Base-by-base conservation (phyloP, 2,329 filamentous ascomycete species). In the Trichoderma endophyticum region DNA sequence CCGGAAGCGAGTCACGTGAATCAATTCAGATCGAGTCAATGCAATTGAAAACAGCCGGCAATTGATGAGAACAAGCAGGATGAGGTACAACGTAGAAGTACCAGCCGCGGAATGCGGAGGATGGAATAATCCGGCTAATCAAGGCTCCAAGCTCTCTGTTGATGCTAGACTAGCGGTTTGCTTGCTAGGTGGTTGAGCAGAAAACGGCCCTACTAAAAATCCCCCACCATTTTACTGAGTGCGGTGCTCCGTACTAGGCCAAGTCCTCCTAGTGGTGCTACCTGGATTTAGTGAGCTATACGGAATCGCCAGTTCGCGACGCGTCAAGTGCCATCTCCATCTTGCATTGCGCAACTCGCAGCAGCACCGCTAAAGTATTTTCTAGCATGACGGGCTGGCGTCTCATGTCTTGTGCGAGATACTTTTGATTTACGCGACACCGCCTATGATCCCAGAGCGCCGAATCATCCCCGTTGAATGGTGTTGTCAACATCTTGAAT, bases 221-320 rank as follows among this genome's bases (percentile, higher is more conserved):
- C 32, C 24, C 64, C 32, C 32, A 32, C 32, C 30, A 39, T 34
- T 56, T n/a, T 54, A 54, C 28, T 21, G 39, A 43, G 32, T 21
- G 21, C 39, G 28, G 32, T 21, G 43, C 36, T 30, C 39, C 26
- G 28, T 54, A 36, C 63, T 70, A 70, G 56, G n/a, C 57, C 24
- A 43, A 28, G 67, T 30, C 39, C 67, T 28, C 32, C 30, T 57
- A 56, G 68, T 64, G 60, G 59, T 62, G 60, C 60, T 63, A 43
- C 67, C 28, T 36, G 60, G 60, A 26, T 63, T 56, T 63, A 70
- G 59, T 63, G 39, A 51, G 30, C 39, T 51, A 30, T 68, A 59
- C 54, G 9, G 57, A 70, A 51, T 62, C 56, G 36, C 67, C 30
- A 71, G 67, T 36, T 51, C 71, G 71, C 71, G 71, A 72, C 71